phyloP scores from a whole-genome alignment of 495 filamentous ascomycete genomes.

The Lineolata rhizophorae region DNA sequence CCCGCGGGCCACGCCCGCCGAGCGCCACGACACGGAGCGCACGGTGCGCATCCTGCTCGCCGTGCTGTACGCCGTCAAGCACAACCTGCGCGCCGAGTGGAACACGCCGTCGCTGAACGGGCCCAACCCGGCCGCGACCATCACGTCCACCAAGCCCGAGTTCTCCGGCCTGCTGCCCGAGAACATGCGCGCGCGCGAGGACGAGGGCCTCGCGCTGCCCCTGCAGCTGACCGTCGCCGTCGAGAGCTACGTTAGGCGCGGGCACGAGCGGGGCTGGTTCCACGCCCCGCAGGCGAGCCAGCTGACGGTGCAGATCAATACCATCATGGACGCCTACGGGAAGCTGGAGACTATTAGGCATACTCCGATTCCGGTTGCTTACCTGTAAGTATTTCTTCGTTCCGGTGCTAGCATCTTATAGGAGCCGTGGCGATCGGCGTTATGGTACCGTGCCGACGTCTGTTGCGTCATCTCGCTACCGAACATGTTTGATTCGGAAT shows the following conservation, averaged over 20 bases:
- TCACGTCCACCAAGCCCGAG: conserved; percentile 4
- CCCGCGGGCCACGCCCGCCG: conserved; percentile 10
- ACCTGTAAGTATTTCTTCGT: too few species aligned
- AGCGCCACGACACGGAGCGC: conserved; percentile 36
- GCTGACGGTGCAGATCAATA: conserved; percentile 40
- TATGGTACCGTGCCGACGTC: too few species aligned
- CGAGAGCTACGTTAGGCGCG: conserved; percentile 44
- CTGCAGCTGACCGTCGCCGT: conserved; percentile 46
- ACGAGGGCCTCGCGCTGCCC: conserved; percentile 39
- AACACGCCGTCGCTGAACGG: background rate
- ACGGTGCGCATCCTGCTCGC: conserved; percentile 40
- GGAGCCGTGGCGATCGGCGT: too few species aligned
- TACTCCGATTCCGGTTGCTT: conserved; percentile 54
- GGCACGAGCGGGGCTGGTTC: conserved; percentile 35
- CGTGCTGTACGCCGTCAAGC: conserved; percentile 54
- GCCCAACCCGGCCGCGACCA: background rate
- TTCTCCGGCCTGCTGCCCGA: conserved; percentile 38
- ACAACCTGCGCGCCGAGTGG: conserved; percentile 55
- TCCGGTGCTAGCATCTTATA: conserved; percentile 9
- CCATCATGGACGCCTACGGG: conserved; percentile 41
- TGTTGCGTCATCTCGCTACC: too few species aligned
- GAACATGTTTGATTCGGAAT: too few species aligned
- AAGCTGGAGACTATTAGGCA: conserved; percentile 53
- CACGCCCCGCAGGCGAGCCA: conserved; percentile 36
- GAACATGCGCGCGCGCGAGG: conserved; percentile 36